Conservation (phyloP, 2,329 filamentous ascomycete species). For the Neobulgaria alba region DNA sequence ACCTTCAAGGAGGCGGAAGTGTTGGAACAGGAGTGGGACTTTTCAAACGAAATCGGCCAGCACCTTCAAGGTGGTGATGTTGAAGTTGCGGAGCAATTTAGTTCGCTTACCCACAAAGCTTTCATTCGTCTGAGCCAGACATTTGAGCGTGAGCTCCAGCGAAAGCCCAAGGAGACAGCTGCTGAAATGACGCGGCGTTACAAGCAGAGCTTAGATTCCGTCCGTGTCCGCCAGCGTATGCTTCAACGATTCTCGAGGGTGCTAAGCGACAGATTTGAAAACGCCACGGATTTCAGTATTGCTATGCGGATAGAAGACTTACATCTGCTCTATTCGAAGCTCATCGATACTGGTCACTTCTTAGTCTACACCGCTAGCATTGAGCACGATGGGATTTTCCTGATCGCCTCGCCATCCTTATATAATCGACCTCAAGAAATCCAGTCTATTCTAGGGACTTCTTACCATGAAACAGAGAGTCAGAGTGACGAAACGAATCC, state of each 20-base stretch:
- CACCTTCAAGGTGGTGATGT: slow-evolving; percentile 91
- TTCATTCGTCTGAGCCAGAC: slow-evolving; percentile 79
- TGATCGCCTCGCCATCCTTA: slow-evolving; percentile 78
- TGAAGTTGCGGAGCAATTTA: slow-evolving; percentile 96
- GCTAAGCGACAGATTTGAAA: slow-evolving; percentile 88
- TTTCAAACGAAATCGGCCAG: slow-evolving; percentile 86
- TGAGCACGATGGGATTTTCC: slow-evolving; percentile 67
- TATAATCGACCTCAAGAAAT: slow-evolving; percentile 71
- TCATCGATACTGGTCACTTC: slow-evolving; percentile 79
- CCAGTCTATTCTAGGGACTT: slow-evolving; percentile 74
- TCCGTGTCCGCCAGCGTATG: slow-evolving; percentile 91
- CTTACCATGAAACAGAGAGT: slow-evolving; percentile 61
- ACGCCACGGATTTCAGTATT: slow-evolving; percentile 90
- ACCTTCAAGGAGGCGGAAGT: slow-evolving; percentile 99
- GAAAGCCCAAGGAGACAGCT: slow-evolving; percentile 73
- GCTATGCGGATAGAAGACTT: slow-evolving; percentile 60
- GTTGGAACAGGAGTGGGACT: slow-evolving; percentile 95
- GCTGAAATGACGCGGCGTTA: slow-evolving; percentile 94
- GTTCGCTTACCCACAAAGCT: slow-evolving; percentile 85
- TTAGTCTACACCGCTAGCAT: slow-evolving; percentile 65
- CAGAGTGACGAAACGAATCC: slow-evolving; percentile 69
- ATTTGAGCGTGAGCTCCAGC: slow-evolving; percentile 84
- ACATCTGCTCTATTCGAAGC: slow-evolving; percentile 69
- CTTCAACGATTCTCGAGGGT: slow-evolving; percentile 91
- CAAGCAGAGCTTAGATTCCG: slow-evolving; percentile 90